These are phyloP conservation scores for Komagataella pseudopastoris DNA, from an alignment of 805 yeast genomes.

Conservation along the genomic window DNA sequence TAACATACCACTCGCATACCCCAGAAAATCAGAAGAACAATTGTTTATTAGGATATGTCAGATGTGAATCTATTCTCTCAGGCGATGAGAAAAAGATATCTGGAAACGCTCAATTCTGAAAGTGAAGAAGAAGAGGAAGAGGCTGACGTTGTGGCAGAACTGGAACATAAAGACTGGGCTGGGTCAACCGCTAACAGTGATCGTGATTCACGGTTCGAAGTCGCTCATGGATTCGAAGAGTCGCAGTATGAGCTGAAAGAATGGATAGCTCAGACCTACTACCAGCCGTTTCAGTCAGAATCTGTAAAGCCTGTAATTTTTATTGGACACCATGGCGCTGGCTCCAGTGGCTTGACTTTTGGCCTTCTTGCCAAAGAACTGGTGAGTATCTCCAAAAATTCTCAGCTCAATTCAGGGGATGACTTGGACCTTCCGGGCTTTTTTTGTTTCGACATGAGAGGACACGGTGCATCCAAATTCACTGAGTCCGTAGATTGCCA, in stretches of 20 bases:
- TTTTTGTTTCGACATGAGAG: conserved; percentile 68
- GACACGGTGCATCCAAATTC: conserved; percentile 55
- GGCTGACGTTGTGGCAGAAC: conserved; percentile 2
- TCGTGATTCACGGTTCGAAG: background rate
- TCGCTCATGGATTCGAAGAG: background rate
- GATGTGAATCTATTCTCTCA: background rate
- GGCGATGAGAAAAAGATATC: background rate
- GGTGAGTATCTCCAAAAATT: conserved; percentile 16
- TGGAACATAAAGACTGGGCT: conserved; percentile 3
- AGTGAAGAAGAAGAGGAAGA: conserved; percentile 5
- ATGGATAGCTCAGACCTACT: conserved; percentile 40
- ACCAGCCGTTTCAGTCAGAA: conserved; percentile 27
- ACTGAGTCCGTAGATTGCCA: conserved; percentile 10
- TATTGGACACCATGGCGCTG: conserved; percentile 90
- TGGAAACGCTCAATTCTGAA: background rate
- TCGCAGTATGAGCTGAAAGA: conserved; percentile 8
- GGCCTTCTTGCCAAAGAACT: conserved; percentile 37
- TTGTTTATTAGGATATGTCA: background rate
- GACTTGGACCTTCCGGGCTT: conserved; percentile 39
- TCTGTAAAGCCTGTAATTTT: conserved; percentile 37
- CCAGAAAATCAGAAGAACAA: background rate
- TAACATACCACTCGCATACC: background rate
- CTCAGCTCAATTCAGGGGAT: conserved; percentile 6
- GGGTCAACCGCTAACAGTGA: conserved; percentile 2
- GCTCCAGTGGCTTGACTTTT: conserved; percentile 75